Conservation (phyloP, 2,329 filamentous ascomycete species). For the Colletotrichum incanum region DNA sequence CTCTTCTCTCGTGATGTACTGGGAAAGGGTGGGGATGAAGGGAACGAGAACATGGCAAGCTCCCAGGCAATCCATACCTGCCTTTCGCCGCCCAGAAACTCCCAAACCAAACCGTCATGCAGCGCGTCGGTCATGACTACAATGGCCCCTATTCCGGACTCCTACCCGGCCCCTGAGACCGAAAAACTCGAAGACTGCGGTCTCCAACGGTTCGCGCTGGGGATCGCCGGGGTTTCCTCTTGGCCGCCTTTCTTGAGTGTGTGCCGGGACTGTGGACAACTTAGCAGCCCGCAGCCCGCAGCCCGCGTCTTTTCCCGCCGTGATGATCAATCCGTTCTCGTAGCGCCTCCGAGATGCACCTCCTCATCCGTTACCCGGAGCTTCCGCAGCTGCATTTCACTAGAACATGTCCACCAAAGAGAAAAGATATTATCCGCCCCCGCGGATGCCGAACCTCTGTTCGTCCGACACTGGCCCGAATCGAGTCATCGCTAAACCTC, state of each 20-base stretch:
- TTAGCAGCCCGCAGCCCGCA: slow-evolving; percentile 28
- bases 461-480: slow-evolving; percentile 19
- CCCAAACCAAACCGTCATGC: slow-evolving; percentile 24
- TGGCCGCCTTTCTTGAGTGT: slow-evolving; percentile 2
- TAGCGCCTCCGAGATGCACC: slow-evolving; percentile 16
- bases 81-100: slow-evolving; percentile 17
- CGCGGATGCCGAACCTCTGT: slow-evolving; percentile 30
- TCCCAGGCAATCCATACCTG: slow-evolving; percentile 23
- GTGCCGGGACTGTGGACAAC: slow-evolving; percentile 15
- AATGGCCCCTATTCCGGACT: slow-evolving; percentile 35
- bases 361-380: slow-evolving; percentile 13
- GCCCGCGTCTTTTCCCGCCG: not conserved
- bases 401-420: not conserved
- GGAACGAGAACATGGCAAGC: slow-evolving; percentile 17
- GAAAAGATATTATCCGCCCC: not conserved
- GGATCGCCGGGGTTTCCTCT: slow-evolving; percentile 25
- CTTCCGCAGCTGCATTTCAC: slow-evolving; percentile 13
- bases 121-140: slow-evolving; percentile 17
- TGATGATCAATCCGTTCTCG: slow-evolving; percentile 25
- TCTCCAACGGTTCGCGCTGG: slow-evolving; percentile 27
- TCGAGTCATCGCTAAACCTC: slow-evolving; percentile 20
- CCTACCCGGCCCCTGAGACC: slow-evolving; percentile 36
- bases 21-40: slow-evolving; percentile 12
- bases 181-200: slow-evolving; percentile 8
- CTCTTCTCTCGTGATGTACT: slow-evolving; percentile 11